Evolutionary conservation across 345 rosid genomes (phyloP).

Genomic region (Populus alba): DNA sequence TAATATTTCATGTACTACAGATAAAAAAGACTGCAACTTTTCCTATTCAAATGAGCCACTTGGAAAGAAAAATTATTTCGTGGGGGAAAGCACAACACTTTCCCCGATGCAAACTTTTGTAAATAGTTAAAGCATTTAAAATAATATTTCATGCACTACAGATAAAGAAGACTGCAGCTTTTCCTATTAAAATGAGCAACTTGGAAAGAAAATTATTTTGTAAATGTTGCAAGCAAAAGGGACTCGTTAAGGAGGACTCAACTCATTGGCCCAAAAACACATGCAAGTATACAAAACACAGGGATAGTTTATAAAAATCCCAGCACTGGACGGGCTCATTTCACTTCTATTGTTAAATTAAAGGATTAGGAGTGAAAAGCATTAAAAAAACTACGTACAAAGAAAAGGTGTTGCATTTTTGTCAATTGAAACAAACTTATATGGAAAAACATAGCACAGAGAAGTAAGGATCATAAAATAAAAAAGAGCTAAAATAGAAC

Average conservation of each 20-base stretch:
- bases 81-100: too few relatives aligned
- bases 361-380: not conserved
- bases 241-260: not conserved
- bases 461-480: not conserved
- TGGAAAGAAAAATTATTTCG: too few relatives aligned
- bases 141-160: too few relatives aligned
- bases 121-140: too few relatives aligned
- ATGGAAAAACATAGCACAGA: not conserved
- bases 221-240: not conserved
- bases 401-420: not conserved
- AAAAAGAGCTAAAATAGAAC: not conserved
- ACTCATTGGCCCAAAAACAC: not conserved
- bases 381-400: not conserved
- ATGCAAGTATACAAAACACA: not conserved
- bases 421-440: not conserved
- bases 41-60: too few relatives aligned
- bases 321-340: not conserved
- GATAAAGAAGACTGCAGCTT: too few relatives aligned
- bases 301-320: not conserved
- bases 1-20: too few relatives aligned
- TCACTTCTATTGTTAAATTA: not conserved
- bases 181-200: too few relatives aligned
- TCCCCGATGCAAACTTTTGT: too few relatives aligned
- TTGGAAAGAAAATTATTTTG: too few relatives aligned
- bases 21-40: too few relatives aligned